Percentiles rank a stretch among this genome's conserved stretches.
Evolutionary conservation across 129 eudicot genomes (phyloP).

Genomic region (Escallonia herrerae): DNA sequence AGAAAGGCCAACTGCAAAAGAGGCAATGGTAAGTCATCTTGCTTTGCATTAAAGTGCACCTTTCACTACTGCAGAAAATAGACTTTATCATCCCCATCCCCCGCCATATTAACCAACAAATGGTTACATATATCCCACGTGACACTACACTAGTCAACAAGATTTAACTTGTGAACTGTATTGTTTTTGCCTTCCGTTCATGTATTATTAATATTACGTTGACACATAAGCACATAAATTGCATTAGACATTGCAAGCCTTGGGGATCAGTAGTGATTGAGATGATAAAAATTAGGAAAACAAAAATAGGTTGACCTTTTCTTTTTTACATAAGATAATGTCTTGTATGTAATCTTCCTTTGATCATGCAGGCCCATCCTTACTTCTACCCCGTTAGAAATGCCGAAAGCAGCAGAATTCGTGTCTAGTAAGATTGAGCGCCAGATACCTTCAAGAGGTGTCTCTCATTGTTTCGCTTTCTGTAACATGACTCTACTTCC

Average conservation of each 20-base stretch:
- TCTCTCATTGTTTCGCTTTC: background rate
- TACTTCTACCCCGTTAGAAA: conserved; percentile 76
- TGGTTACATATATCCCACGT: too few species aligned
- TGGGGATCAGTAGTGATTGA: too few species aligned
- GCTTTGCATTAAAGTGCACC: background rate
- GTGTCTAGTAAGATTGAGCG: conserved; percentile 27
- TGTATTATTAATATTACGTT: too few species aligned
- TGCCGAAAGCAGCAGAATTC: conserved; percentile 82
- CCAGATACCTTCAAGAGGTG: background rate
- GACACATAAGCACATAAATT: too few species aligned
- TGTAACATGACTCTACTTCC: background rate
- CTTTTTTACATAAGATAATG: too few species aligned
- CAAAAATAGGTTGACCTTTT: too few species aligned
- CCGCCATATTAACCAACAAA: too few species aligned
- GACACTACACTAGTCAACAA: too few species aligned
- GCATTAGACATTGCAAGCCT: too few species aligned
- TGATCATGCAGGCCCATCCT: conserved; percentile 74
- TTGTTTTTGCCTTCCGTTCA: too few species aligned
- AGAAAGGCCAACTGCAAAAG: conserved; percentile 94
- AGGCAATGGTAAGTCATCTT: conserved; percentile 61
- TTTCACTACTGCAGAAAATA: background rate
- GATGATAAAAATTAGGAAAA: too few species aligned
- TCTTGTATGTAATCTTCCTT: background rate
- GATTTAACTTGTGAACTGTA: too few species aligned
- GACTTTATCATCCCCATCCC: background rate